Conservation (phyloP, 768 basidiomycete genomes). For the Lactarius trivialis region DNA sequence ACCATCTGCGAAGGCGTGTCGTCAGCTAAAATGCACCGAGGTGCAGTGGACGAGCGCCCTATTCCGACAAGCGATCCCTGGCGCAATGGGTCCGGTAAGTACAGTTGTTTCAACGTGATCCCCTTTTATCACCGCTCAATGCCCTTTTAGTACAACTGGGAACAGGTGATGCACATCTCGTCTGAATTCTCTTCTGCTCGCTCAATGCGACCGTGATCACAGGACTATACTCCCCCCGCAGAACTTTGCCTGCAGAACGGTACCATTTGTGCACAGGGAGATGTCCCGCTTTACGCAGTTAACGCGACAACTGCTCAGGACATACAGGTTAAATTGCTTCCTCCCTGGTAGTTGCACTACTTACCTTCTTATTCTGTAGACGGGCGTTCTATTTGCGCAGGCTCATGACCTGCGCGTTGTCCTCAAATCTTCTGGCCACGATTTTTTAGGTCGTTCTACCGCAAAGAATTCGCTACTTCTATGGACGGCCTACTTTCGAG, state of each 20-base stretch:
- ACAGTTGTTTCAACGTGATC: background rate
- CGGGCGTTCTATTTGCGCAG: conserved; percentile 29
- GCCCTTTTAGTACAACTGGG: conserved; percentile 18
- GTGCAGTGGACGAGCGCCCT: conserved; percentile 18
- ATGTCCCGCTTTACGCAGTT: conserved; percentile 19
- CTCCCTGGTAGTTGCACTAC: background rate
- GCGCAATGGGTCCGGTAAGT: conserved; percentile 19
- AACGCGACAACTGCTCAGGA: conserved; percentile 16
- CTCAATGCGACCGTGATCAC: background rate
- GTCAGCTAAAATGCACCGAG: conserved; percentile 9
- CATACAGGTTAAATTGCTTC: conserved; percentile 13
- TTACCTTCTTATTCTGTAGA: conserved; percentile 19
- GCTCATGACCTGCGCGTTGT: conserved; percentile 29
- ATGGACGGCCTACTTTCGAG: conserved; percentile 36
- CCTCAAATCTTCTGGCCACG: conserved; percentile 35
- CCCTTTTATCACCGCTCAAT: background rate
- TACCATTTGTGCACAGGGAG: conserved; percentile 16
- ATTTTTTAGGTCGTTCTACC: conserved; percentile 40
- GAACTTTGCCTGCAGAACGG: conserved; percentile 16
- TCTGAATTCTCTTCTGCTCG: background rate
- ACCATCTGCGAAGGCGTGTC: conserved; percentile 15
- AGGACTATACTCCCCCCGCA: conserved; percentile 12
- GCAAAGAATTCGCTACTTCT: conserved; percentile 36
- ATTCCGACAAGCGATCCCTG: conserved; percentile 18
- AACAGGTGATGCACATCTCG: conserved; percentile 6